Percentiles rank a stretch among this genome's conserved stretches.
Conservation (phyloP, 352 stramenopile species). For the Peronospora tabacina region DNA sequence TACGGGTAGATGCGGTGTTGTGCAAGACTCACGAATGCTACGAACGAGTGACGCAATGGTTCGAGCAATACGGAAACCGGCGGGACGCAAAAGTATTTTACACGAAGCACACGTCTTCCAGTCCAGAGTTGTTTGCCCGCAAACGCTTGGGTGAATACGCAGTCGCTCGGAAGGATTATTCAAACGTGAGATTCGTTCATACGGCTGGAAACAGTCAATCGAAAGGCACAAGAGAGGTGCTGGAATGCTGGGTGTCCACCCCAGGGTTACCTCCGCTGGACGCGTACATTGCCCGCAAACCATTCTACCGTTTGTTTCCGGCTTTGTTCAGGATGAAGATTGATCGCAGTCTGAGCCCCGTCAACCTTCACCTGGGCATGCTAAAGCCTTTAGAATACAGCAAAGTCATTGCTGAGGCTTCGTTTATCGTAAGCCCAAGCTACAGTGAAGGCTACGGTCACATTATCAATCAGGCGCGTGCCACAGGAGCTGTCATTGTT, state of each 20-base stretch:
- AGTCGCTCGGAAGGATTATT: slow-evolving; percentile 35
- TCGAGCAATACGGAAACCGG: slow-evolving; percentile 37
- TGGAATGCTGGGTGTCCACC: slow-evolving; percentile 49
- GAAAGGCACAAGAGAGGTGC: slow-evolving; percentile 47
- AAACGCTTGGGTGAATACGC: slow-evolving; percentile 17
- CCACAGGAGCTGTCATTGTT: slow-evolving; percentile 41
- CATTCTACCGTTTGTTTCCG: slow-evolving; percentile 23
- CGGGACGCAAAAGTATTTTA: slow-evolving; percentile 38
- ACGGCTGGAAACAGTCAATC: slow-evolving; percentile 37
- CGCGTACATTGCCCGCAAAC: slow-evolving; percentile 28
- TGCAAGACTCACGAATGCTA: slow-evolving; percentile 58
- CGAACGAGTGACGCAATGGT: slow-evolving; percentile 42
- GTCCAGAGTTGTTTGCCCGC: slow-evolving; percentile 22
- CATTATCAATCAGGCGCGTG: slow-evolving; percentile 60
- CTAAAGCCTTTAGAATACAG: slow-evolving; percentile 28
- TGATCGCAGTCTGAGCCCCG: slow-evolving; percentile 18
- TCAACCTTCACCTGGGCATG: slow-evolving; percentile 26
- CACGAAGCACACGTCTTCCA: slow-evolving; percentile 44
- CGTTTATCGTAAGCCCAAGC: slow-evolving; percentile 55
- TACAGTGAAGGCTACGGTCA: slow-evolving; percentile 62
- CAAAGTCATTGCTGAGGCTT: slow-evolving; percentile 35
- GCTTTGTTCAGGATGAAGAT: slow-evolving; percentile 23
- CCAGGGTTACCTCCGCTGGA: slow-evolving; percentile 36
- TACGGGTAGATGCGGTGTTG: slow-evolving; percentile 41
- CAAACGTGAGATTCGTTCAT: slow-evolving; percentile 37